These are phyloP conservation scores for Singerocomus inundabilis DNA, from an alignment of 1,284 basidiomycete genomes.

Conservation along the genomic window DNA sequence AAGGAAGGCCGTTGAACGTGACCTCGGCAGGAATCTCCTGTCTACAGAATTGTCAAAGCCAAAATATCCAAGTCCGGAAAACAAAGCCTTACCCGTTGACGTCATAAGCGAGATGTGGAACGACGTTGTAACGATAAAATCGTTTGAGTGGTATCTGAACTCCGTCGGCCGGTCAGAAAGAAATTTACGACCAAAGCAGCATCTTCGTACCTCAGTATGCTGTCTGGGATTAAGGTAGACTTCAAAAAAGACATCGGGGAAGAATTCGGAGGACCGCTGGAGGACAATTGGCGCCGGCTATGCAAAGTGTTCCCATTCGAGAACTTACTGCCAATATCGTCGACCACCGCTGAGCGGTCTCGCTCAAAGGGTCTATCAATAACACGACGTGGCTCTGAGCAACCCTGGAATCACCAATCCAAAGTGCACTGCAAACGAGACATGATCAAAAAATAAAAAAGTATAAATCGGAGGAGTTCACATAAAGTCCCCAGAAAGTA, in stretches of 20 bases:
- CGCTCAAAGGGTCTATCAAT: constrained; percentile 84
- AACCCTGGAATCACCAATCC: constrained; percentile 62
- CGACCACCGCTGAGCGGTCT: constrained; percentile 83
- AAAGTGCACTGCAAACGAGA: constrained; percentile 53
- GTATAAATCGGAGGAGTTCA: constrained; percentile 36
- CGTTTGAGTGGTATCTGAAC: constrained; percentile 82
- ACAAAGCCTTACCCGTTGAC: constrained; percentile 57
- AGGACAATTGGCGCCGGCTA: constrained; percentile 1
- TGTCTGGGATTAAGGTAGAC: constrained; percentile 74
- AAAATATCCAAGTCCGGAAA: neutral
- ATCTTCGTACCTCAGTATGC: constrained; percentile 57
- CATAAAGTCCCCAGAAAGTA: constrained; percentile 64
- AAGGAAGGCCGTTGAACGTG: constrained; percentile 53
- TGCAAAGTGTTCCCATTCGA: neutral
- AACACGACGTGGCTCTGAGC: constrained; percentile 75
- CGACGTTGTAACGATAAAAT: constrained; percentile 87
- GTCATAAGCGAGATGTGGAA: constrained; percentile 63
- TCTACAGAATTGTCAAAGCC: constrained; percentile 34
- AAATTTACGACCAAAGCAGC: neutral
- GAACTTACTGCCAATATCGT: constrained; percentile 64
- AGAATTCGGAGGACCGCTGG: constrained; percentile 35
- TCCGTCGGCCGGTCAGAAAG: neutral
- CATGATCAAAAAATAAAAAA: constrained; percentile 3
- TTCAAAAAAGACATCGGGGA: constrained; percentile 66
- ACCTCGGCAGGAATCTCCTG: constrained; percentile 52